Evolutionary conservation across 148 eudicot genomes (phyloP).

Genomic region (Amaranthus cruentus): DNA sequence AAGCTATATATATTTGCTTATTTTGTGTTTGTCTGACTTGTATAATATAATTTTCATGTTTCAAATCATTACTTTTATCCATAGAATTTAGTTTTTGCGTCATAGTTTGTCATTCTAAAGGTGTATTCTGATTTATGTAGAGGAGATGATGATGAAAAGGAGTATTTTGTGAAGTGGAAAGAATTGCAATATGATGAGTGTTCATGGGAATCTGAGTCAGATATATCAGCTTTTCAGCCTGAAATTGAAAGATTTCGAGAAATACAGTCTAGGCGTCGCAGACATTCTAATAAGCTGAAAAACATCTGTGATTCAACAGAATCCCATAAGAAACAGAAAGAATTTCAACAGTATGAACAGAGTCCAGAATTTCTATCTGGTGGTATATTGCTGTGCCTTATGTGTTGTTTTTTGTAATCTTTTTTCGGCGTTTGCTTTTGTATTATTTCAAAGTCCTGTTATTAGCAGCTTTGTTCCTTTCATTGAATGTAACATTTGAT

Average conservation of each 20-base stretch:
- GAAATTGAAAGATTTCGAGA: conserved; percentile 66
- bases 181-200: conserved; percentile 91
- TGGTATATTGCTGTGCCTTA: conserved; percentile 27
- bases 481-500: not conserved
- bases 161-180: conserved; percentile 90
- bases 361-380: conserved; percentile 84
- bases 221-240: conserved; percentile 68
- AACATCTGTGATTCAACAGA: conserved; percentile 45
- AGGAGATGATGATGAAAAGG: conserved; percentile 78
- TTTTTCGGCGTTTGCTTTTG: not conserved
- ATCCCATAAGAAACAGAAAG: conserved; percentile 57
- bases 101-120: no score
- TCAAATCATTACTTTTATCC: no score
- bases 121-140: conserved; percentile 28
- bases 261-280: conserved; percentile 55
- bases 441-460: not conserved
- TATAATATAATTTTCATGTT: no score
- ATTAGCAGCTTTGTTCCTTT: not conserved
- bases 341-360: conserved; percentile 81
- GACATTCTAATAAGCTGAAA: conserved; percentile 50
- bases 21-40: no score
- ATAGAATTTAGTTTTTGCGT: no score
- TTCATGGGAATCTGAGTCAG: conserved; percentile 84
- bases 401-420: not conserved
- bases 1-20: no score